Base-by-base conservation (phyloP, 2,329 filamentous ascomycete species). In the Byssochlamys sp. region DNA sequence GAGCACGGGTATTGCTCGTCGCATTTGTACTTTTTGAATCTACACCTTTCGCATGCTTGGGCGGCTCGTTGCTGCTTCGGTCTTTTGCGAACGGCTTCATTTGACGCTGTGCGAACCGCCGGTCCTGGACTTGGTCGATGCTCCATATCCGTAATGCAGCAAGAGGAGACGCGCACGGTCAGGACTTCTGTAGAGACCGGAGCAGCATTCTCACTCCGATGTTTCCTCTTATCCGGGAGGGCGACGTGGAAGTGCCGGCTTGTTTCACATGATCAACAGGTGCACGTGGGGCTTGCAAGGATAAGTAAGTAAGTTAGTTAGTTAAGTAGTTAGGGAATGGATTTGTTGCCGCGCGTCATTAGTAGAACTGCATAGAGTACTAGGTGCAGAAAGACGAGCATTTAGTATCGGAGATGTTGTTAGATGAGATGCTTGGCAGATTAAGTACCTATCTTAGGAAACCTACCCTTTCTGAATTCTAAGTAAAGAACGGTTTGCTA, bases 1-100 rank as follows among this genome's bases (percentile, higher is more conserved):
- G 69, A 69, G 62, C 76, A 78, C 27, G 76, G 76, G 58, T 71
- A 74, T 28, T 67, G 65, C 60, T 78, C 77, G 60, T 78, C 75
- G 62, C 77, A 79, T 61, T 77, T 77, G 65, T 79, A 78, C 66
- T 79, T 79, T 66, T 79, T 78, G 52, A 68, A 60, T 55, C 77
- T 69, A 64, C 77, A 79, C 29, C 74, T 66, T 60, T 78, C 75
- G 62, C 77, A 79, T 2, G 77, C 77, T 57, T 75, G 73, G 9
- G 75, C 72, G 19, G 77, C 75, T n/a, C 76, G 73, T n/a, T 73
- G 72, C 53, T 69, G 65, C 57, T 72, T 73, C n/a, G 35, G 35
- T 39, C n/a, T 39, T 12, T 39, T 39, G 35, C 35, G n/a, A 39
- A n/a, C 12, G 12, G 35, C 35, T 39, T 39, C 35, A 39, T 39